A percentile compares a stretch with the other conserved stretches of the same genome.
Conservation (phyloP, 108 stramenopile genomes). For the Aurantiochytrium sp. region DNA sequence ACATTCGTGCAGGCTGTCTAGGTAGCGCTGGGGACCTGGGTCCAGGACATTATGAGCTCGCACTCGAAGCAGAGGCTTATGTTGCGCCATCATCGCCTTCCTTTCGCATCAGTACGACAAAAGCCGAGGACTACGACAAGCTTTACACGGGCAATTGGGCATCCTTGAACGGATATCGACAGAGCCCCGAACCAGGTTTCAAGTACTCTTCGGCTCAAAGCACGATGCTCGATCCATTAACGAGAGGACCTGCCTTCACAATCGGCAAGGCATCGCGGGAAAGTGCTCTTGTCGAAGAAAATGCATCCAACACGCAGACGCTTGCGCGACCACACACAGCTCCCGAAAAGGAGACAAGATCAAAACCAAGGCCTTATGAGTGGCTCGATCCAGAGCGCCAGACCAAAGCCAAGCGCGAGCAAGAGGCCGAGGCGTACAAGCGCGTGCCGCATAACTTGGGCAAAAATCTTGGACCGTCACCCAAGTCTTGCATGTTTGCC, state of each 20-base stretch:
- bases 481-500: not conserved
- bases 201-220: not conserved
- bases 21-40: not conserved
- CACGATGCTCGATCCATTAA: not conserved
- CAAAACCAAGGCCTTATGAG: not conserved
- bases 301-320: not conserved
- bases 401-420: not conserved
- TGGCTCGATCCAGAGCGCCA: not conserved
- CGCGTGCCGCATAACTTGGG: not conserved
- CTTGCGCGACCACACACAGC: not conserved
- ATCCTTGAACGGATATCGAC: not conserved
- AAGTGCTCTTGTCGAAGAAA: not conserved
- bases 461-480: not conserved
- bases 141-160: not conserved
- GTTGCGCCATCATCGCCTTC: not conserved
- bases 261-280: not conserved
- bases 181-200: not conserved
- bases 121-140: not conserved
- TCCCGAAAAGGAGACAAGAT: not conserved
- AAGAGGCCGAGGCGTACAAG: not conserved
- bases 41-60: not conserved
- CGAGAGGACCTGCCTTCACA: not conserved
- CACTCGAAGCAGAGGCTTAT: not conserved
- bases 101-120: not conserved
- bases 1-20: not conserved